Evolutionary conservation across 352 stramenopile species (phyloP).

Genomic region (Pythium myriotylum): DNA sequence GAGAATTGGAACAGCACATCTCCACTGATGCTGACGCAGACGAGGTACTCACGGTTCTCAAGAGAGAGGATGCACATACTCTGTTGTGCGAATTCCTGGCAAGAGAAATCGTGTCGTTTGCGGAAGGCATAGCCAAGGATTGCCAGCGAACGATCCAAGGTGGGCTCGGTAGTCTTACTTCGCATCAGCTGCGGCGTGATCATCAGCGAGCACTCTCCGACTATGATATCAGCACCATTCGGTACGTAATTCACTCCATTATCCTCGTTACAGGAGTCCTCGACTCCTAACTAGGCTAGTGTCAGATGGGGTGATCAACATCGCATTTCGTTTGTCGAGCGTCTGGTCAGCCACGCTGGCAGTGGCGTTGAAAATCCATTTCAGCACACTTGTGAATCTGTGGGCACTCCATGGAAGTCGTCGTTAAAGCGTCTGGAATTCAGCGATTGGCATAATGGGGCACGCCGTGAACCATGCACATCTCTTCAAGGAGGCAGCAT

Average conservation of each 20-base stretch:
- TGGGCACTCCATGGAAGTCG: conserved; percentile 23
- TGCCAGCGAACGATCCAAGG: background rate
- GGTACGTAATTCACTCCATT: too few relatives aligned
- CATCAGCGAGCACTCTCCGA: conserved; percentile 25
- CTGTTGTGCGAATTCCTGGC: conserved; percentile 19
- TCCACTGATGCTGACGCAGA: too few relatives aligned
- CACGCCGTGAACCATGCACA: background rate
- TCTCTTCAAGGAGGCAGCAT: conserved; percentile 11
- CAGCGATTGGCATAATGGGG: conserved; percentile 20
- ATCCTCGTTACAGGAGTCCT: too few relatives aligned
- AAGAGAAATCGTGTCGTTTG: conserved; percentile 11
- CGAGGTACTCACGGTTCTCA: too few relatives aligned
- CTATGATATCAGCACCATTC: conserved; percentile 12
- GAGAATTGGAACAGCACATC: background rate
- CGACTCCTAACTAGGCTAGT: background rate
- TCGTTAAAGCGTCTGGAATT: conserved; percentile 28
- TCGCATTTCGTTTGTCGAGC: too few relatives aligned
- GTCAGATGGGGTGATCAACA: background rate
- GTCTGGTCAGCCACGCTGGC: background rate
- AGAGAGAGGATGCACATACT: conserved; percentile 9
- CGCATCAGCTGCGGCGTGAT: conserved; percentile 24
- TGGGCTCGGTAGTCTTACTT: conserved; percentile 1
- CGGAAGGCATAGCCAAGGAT: conserved; percentile 3
- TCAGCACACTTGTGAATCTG: conserved; percentile 11
- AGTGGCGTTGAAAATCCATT: conserved; percentile 15